Evolutionary conservation across 139 green algal genomes (phyloP), one percentile per base, ranked within the genome.

Genomic region (Picochlorum sp.): DNA sequence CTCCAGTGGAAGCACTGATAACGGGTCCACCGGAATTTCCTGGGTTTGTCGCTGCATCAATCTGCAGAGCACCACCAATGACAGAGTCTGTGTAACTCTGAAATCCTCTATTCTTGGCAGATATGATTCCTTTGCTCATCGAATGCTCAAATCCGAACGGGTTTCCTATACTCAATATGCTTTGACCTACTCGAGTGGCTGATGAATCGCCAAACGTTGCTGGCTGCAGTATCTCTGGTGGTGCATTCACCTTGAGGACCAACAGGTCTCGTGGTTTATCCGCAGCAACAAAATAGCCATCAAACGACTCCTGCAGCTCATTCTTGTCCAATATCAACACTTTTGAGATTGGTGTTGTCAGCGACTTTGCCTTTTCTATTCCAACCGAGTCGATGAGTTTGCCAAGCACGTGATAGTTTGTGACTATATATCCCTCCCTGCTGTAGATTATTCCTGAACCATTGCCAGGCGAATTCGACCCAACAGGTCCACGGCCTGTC

Each of bases 381-480:
- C 55, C 63, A 37, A 67, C 45, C 11, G 64, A 57, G 55, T 75
- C 72, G 16, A 83, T 57, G 11, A 57, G 68, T 28, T 45, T 76
- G 23, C 64, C 73, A 28, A 90, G 63, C 50, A 87, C 81, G 69
- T 80, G 77, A 37, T 64, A 86, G 37, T 79, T 79, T 55, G 82
- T 94, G 15, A 95, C 80, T 7, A 95, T 59, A 66, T 95, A 74
- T 18, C 86, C 88, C 14, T 81, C 26, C 1, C 63, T 65, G 59
- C 93, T 84, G 81, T 80, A 92, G 1, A 96, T 64, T 44, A 95
- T 84, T 16, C 83, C 86, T 41, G 62, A 87, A 57, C 86, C 86
- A 50, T 94, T 94, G 61, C 86, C 86, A 65, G 90, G 81, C 28
- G 86, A 79, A 16, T 80, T 44, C 20, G 88, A 85, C 16, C 70